A percentile compares a stretch with the other conserved stretches of the same genome.
These are phyloP conservation scores for Dacryopinax spathularia DNA, from an alignment of 768 basidiomycete species.

Conservation along the genomic window DNA sequence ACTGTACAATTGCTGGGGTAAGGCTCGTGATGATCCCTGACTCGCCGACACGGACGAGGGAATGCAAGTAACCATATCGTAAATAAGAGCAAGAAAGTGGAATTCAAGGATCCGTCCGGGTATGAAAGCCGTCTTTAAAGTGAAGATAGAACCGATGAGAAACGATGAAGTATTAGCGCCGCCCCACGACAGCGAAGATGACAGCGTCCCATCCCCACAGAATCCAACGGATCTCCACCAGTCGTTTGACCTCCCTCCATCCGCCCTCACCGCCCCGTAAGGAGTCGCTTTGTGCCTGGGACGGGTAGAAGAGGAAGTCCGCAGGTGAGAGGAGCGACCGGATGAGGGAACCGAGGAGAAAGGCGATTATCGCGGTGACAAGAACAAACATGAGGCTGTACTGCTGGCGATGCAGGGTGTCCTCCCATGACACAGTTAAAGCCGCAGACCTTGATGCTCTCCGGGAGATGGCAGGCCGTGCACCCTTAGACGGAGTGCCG, in stretches of 20 bases:
- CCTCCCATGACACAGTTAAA: background rate
- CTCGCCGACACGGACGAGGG: too few relatives aligned
- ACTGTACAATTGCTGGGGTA: too few relatives aligned
- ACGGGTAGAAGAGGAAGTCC: slow-evolving; percentile 66
- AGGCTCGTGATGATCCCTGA: too few relatives aligned
- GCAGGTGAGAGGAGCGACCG: slow-evolving; percentile 79
- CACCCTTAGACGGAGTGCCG: background rate
- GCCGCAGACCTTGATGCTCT: background rate
- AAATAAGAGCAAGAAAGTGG: too few relatives aligned
- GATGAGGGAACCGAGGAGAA: slow-evolving; percentile 80
- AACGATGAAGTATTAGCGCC: slow-evolving; percentile 23
- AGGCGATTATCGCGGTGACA: slow-evolving; percentile 69
- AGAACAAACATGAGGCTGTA: slow-evolving; percentile 29
- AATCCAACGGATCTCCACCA: slow-evolving; percentile 70
- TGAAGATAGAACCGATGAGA: background rate
- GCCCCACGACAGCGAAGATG: slow-evolving; percentile 57
- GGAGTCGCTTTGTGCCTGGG: background rate
- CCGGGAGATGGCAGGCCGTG: background rate
- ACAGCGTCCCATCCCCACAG: slow-evolving; percentile 80
- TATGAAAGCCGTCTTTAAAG: background rate
- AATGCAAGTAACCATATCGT: too few relatives aligned
- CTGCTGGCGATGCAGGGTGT: background rate
- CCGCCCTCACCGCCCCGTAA: slow-evolving; percentile 33
- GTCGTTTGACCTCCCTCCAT: slow-evolving; percentile 74
- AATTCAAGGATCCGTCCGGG: too few relatives aligned